Base-by-base conservation (phyloP, 2,329 filamentous ascomycete species). In the Beauveria sp. region DNA sequence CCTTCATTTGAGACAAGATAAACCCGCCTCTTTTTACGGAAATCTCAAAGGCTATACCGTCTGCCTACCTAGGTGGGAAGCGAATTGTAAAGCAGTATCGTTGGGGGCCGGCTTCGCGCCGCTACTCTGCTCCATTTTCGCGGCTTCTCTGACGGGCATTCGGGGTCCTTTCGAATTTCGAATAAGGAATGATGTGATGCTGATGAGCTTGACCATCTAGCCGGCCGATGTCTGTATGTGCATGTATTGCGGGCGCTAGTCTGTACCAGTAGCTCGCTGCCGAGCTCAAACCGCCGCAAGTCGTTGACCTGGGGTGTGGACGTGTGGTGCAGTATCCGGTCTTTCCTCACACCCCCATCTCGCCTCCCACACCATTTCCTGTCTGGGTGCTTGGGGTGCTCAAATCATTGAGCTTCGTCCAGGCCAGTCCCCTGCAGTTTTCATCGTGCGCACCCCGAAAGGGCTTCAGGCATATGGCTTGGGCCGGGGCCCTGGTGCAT, bases 301-400 rank as follows among this genome's bases (percentile, higher is more conserved):
- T 52, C 57, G 48, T 24, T n/a, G 22, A 50, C 26, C 44, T 51
- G 46, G 56, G 48, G 18, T 37, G 50, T 12, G 48, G 12, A 37
- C 14, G 57, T 53, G 48, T 51, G 48, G 48, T 59, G 41, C 57
- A 59, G 50, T 26, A 54, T 60, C 58, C 58, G 43, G 28, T 41
- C 30, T 53, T 34, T 52, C 16, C 46, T 61, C 40, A 53, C 60
- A 51, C 59, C 46, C 53, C 59, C 43, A 26, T 50, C 30, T 37
- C 47, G 28, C 59, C 46, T 61, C 28, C 53, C 60, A 61, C 60
- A 61, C 54, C 60, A 55, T 52, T 57, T 54, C 60, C 54, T 47
- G 46, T 61, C 59, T 57, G 40, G 41, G 54, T 8, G 40, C 20
- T 18, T 43, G n/a, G 40, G 22, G 14, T 37, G 34, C 34, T 16